Percentiles rank a stretch among this genome's conserved stretches.
Evolutionary conservation across 1,284 basidiomycete genomes (phyloP).

Genomic region (Pseudozyma thailandica): DNA sequence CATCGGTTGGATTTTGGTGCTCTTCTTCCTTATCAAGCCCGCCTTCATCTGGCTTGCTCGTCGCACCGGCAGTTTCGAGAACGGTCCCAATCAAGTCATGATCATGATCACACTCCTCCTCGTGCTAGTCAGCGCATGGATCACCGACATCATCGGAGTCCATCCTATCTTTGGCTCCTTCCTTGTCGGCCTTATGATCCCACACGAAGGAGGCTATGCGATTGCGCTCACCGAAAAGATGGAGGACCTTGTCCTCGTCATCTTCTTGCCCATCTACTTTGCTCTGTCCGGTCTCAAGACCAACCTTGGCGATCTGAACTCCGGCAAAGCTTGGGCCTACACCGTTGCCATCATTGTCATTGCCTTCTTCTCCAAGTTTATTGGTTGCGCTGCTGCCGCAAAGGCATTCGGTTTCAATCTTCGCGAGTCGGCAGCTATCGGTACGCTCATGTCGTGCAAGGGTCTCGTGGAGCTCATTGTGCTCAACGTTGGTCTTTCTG

Average conservation of each 20-base stretch:
- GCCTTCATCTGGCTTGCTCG: conserved; percentile 78
- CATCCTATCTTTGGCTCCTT: conserved; percentile 88
- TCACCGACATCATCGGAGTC: conserved; percentile 88
- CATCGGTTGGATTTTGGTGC: conserved; percentile 81
- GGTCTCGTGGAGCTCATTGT: conserved; percentile 83
- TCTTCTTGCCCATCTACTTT: conserved; percentile 88
- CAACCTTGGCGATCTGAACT: conserved; percentile 75
- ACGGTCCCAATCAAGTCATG: conserved; percentile 78
- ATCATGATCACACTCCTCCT: conserved; percentile 81
- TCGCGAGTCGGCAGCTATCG: conserved; percentile 85
- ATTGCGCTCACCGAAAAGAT: conserved; percentile 74
- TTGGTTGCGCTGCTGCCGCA: conserved; percentile 73
- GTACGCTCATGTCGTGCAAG: conserved; percentile 92
- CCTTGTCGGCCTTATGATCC: conserved; percentile 86
- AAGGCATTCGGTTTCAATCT: conserved; percentile 76
- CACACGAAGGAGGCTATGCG: conserved; percentile 82
- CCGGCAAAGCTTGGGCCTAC: conserved; percentile 81
- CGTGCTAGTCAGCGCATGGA: conserved; percentile 82
- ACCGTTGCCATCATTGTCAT: conserved; percentile 82
- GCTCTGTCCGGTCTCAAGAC: conserved; percentile 83
- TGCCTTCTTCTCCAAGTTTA: conserved; percentile 81
- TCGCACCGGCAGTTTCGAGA: conserved; percentile 82
- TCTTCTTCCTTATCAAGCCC: conserved; percentile 78
- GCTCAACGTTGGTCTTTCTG: conserved; percentile 86
- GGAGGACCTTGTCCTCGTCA: conserved; percentile 63